Base-by-base conservation (phyloP, 805 yeast genomes). In the Cyberlindnera petersonii region DNA sequence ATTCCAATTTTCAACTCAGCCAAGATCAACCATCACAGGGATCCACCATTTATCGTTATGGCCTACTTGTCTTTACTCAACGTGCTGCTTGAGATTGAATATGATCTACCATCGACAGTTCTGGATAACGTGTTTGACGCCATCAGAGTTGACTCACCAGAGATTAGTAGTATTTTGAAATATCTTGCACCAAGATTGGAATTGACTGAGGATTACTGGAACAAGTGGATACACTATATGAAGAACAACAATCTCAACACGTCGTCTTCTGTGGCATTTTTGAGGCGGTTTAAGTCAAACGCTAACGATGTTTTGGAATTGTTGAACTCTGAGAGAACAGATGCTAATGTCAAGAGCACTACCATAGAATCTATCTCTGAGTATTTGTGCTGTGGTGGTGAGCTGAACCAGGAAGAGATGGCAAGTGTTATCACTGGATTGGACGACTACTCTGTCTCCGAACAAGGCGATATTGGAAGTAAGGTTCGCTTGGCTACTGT, bases 381-480 rank as follows among this genome's bases (percentile, higher is more conserved):
- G 5, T 48, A 29, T 29, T 20, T 53, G 9, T 4, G 11, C 7
- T 6, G 5, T 5, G 42, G 40, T 2, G 26, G 38, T 1, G 13
- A 21, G 7, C 23, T 57, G 14, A 21, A 37, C 0, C 20, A 26
- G 1, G 11, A 4, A 2, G 24, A 8, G 1, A 31, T 50, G 31
- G 11, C 5, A 4, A 24, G 4, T 5, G 22, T 69, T 5, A 30
- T 71, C 1, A 47, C 45, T 2, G 72, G 75, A 24, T 59, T 91
- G 11, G 80, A 82, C 45, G 96, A 89, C 51, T 87, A 88, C 56
- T 76, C 95, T 0, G 63, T 74, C 2, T 84, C 91, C 0, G 75
- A 76, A 20, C 83, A 86, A 53, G 98, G 98, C 9, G 98, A 89
- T 62, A 89, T 88, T n/a, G 98, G 98, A 2, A 75, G 86, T 33